Conservation (phyloP, 192 early-diverging fungal genomes). For the Dissophora globulifera region DNA sequence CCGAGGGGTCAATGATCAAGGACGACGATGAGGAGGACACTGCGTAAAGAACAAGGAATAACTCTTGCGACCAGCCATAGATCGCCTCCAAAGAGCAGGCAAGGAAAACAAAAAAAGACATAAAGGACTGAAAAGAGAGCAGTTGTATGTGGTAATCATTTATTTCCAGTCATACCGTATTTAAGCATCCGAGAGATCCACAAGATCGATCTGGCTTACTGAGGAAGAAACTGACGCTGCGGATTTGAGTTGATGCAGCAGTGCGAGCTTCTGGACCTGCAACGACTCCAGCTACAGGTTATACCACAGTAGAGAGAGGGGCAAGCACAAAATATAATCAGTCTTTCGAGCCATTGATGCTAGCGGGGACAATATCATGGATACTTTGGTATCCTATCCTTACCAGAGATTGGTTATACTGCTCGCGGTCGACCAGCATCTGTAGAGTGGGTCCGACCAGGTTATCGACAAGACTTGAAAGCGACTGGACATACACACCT, state of each 20-base stretch:
- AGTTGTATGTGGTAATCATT: too few relatives aligned
- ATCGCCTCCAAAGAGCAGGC: too few relatives aligned
- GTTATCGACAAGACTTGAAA: slow-evolving; percentile 56
- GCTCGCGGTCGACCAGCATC: slow-evolving; percentile 43
- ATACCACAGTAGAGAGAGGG: not conserved
- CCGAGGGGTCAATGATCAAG: too few relatives aligned
- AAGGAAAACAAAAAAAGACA: too few relatives aligned
- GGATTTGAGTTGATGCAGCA: slow-evolving; percentile 28
- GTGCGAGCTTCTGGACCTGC: slow-evolving; percentile 14
- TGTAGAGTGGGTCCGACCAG: slow-evolving; percentile 54
- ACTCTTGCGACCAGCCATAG: too few relatives aligned
- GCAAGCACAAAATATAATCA: too few relatives aligned
- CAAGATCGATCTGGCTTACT: slow-evolving; percentile 3
- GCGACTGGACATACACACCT: slow-evolving; percentile 56
- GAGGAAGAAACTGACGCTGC: not conserved
- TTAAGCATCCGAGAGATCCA: slow-evolving; percentile 21
- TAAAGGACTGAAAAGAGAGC: too few relatives aligned
- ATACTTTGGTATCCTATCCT: too few relatives aligned
- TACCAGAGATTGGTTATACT: slow-evolving; percentile 49
- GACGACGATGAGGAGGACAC: too few relatives aligned
- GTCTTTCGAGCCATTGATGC: too few relatives aligned
- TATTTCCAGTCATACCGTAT: too few relatives aligned
- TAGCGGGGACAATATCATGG: not conserved
- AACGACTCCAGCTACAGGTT: slow-evolving; percentile 25
- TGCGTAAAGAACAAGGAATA: too few relatives aligned